These are phyloP conservation scores for Tagetes patula DNA, from an alignment of 129 eudicot genomes.

Conservation along the genomic window DNA sequence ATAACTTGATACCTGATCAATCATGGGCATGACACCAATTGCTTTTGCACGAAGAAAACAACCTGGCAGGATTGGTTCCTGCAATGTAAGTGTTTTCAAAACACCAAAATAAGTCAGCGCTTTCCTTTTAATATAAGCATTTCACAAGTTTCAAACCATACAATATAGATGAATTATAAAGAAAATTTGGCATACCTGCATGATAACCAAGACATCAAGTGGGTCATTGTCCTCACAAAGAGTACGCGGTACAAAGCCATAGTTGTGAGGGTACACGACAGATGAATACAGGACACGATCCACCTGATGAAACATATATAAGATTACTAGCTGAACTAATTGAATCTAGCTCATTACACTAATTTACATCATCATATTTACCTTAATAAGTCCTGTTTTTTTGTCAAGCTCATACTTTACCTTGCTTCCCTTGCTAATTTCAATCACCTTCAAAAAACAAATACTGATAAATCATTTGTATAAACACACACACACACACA, in stretches of 20 bases:
- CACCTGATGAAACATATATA: conserved; percentile 48
- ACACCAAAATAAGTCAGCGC: conserved; percentile 5
- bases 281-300: conserved; percentile 96
- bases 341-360: not conserved
- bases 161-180: not conserved
- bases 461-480: conserved; percentile 12
- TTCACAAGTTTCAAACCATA: conserved; percentile 1
- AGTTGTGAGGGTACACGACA: conserved; percentile 94
- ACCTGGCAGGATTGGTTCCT: conserved; percentile 97
- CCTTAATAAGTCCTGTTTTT: conserved; percentile 92
- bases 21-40: conserved; percentile 98
- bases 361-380: conserved; percentile 23
- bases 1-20: conserved; percentile 64
- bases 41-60: conserved; percentile 95
- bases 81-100: conserved; percentile 24
- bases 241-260: conserved; percentile 95
- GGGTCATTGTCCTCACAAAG: conserved; percentile 97
- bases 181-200: conserved; percentile 62
- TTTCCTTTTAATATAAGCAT: not conserved
- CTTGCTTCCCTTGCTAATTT: conserved; percentile 91
- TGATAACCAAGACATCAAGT: conserved; percentile 86
- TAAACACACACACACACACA: not conserved
- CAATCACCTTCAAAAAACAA: conserved; percentile 69
- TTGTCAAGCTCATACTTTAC: conserved; percentile 97
- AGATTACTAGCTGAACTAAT: not conserved